phyloP scores from a whole-genome alignment of 1,284 basidiomycete species.

The Serendipita sp. region DNA sequence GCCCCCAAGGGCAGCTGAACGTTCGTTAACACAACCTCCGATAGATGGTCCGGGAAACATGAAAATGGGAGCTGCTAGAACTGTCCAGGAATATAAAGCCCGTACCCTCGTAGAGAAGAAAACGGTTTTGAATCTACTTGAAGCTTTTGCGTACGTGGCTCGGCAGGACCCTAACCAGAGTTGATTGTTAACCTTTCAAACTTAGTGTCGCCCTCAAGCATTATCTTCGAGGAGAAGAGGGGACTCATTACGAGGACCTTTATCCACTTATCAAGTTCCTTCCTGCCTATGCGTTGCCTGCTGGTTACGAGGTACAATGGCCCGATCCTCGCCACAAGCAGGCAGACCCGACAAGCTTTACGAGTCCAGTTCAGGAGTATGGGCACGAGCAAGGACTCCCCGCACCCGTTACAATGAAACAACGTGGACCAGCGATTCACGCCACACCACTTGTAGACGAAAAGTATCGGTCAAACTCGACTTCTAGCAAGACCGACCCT shows the following conservation, averaged over 20 bases:
- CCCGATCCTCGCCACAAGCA: background rate
- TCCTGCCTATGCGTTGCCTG: conserved; percentile 30
- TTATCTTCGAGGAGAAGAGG: conserved; percentile 34
- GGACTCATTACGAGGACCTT: conserved; percentile 30
- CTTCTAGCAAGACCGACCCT: background rate
- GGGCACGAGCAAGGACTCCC: background rate
- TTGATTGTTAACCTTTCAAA: background rate
- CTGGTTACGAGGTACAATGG: conserved; percentile 21
- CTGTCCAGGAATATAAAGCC: conserved; percentile 28
- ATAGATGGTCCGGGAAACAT: background rate
- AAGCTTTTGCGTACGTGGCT: conserved; percentile 28
- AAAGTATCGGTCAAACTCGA: background rate
- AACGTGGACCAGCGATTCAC: background rate
- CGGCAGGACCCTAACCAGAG: background rate
- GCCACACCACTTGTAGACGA: background rate
- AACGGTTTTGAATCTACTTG: conserved; percentile 42
- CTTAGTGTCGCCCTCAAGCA: conserved; percentile 31
- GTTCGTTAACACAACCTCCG: background rate
- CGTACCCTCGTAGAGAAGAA: conserved; percentile 55
- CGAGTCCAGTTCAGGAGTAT: background rate
- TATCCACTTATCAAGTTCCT: conserved; percentile 34
- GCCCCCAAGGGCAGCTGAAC: background rate
- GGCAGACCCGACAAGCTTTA: background rate
- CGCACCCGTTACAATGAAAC: background rate
- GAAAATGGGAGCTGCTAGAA: conserved; percentile 12